Evolutionary conservation across 2,329 filamentous ascomycete genomes (phyloP).

Genomic region (Pleurostoma richardsiae): DNA sequence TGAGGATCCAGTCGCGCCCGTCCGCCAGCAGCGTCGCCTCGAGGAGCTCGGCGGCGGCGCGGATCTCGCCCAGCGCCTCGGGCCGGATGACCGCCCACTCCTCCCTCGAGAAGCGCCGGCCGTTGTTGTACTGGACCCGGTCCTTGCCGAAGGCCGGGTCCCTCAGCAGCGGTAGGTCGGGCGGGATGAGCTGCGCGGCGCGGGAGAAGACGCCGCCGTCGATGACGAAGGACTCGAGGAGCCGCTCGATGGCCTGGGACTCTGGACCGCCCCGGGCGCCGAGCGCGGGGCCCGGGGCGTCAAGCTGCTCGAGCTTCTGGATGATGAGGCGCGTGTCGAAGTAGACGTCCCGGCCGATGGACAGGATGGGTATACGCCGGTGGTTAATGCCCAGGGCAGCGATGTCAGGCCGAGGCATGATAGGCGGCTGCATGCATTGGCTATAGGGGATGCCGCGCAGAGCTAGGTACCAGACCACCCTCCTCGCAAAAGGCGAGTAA

Average conservation of each 20-base stretch:
- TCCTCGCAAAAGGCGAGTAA: conserved; percentile 58
- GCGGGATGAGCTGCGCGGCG: conserved; percentile 51
- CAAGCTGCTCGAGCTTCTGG: conserved; percentile 53
- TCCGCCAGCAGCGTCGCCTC: conserved; percentile 61
- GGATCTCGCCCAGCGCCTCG: conserved; percentile 52
- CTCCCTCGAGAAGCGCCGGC: conserved; percentile 13
- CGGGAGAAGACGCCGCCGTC: conserved; percentile 53
- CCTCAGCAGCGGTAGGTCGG: conserved; percentile 44
- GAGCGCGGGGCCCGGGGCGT: conserved; percentile 34
- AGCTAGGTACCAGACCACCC: conserved; percentile 63
- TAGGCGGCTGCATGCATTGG: conserved; percentile 66
- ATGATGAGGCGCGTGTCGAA: conserved; percentile 66
- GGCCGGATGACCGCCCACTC: conserved; percentile 28
- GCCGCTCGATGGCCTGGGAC: conserved; percentile 41
- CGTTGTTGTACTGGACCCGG: conserved; percentile 30
- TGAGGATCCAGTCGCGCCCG: conserved; percentile 60
- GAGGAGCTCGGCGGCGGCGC: conserved; percentile 48
- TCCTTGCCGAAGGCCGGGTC: conserved; percentile 59
- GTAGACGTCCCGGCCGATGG: conserved; percentile 64
- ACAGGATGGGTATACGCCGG: conserved; percentile 63
- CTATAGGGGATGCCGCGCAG: conserved; percentile 61
- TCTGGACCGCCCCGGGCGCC: conserved; percentile 29
- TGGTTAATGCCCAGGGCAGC: conserved; percentile 57
- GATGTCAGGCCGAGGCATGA: conserved; percentile 63
- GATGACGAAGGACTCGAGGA: conserved; percentile 51